Evolutionary conservation across 179 eudicot genomes (phyloP), one percentile per base, ranked within the genome.

Genomic region (Pouteria campechiana): DNA sequence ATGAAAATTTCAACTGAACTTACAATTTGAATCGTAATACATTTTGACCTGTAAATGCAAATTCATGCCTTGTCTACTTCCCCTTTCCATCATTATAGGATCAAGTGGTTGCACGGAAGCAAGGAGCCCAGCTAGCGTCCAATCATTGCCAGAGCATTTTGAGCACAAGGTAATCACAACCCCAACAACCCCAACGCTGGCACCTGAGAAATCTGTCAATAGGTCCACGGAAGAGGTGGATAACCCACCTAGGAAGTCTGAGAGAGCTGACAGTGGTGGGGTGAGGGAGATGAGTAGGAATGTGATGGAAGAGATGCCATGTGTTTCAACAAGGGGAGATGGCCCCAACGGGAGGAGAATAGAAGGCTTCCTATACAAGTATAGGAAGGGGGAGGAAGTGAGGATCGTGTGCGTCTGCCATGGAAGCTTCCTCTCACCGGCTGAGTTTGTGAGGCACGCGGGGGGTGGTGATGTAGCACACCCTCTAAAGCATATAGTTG

Each of bases 361-460:
- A 2, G 54, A 50, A 44, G 72, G 72, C 7, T 60, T 66, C 23
- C 36, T 66, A 14, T 66, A 66, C 50, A 31, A 41, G 46, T 66
- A 50, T 24, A 12, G 47, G 29, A 64, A 46, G 23, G 63, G 58
- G 5, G 72, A 60, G 25, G 11, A 35, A 6, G 54, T 55, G 19
- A 54, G 50, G 20, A 66, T 66, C 13, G 54, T 66, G 4, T 66
- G 72, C 16, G 63, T 66, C 0, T 66, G 72, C 45, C 72, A 66
- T 32, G 72, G 72, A 3, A 55, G 54, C 41, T 66, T 50, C 18
- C 53, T 37, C 17, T 30, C 72, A 21, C 72, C 72, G 11, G 67
- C 67, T 1, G 72, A 60, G 59, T 66, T 66, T 13, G 67, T 66
- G 7, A 55, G 50, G 37, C 72, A 66, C 16, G 72, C 63, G 9